Evolutionary conservation across 164 flowering plant species (phyloP).

Genomic region (Umbellularia californica): DNA sequence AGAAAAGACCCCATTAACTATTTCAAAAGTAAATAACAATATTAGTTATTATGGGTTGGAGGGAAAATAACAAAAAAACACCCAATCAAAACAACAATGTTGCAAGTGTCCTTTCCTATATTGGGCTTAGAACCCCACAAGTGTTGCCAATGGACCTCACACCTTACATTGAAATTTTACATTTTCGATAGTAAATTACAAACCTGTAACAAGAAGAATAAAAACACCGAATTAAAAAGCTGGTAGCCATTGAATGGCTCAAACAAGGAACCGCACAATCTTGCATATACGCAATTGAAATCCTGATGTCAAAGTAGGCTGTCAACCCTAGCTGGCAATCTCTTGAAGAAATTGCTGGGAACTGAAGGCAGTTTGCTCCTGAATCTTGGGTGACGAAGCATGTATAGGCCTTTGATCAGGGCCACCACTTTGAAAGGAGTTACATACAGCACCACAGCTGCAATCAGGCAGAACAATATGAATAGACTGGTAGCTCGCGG

Average conservation of each 20-base stretch:
- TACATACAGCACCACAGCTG: constrained; percentile 43
- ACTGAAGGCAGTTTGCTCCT: constrained; percentile 68
- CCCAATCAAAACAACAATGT: too few species aligned
- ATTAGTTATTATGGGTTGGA: too few species aligned
- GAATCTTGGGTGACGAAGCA: constrained; percentile 59
- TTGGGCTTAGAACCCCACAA: not conserved
- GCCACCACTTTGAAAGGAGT: constrained; percentile 60
- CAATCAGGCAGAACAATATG: constrained; percentile 37
- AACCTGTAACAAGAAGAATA: not conserved
- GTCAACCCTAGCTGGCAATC: constrained; percentile 53
- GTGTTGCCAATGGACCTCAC: too few species aligned
- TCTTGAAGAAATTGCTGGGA: constrained; percentile 71
- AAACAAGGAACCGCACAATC: too few species aligned
- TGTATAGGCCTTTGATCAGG: constrained; percentile 43
- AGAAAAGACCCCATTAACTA: too few species aligned
- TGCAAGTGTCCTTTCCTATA: not conserved
- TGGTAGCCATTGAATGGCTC: too few species aligned
- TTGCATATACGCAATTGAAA: too few species aligned
- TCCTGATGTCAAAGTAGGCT: constrained; percentile 32
- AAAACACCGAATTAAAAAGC: too few species aligned
- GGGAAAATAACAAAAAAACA: too few species aligned
- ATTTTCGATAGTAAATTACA: not conserved
- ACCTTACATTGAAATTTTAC: too few species aligned
- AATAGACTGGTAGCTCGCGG: constrained; percentile 52
- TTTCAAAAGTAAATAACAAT: too few species aligned